Evolutionary conservation across 345 rosid species (phyloP), one percentile per base, ranked within the genome.

Genomic region (Bretschneidera sinensis): DNA sequence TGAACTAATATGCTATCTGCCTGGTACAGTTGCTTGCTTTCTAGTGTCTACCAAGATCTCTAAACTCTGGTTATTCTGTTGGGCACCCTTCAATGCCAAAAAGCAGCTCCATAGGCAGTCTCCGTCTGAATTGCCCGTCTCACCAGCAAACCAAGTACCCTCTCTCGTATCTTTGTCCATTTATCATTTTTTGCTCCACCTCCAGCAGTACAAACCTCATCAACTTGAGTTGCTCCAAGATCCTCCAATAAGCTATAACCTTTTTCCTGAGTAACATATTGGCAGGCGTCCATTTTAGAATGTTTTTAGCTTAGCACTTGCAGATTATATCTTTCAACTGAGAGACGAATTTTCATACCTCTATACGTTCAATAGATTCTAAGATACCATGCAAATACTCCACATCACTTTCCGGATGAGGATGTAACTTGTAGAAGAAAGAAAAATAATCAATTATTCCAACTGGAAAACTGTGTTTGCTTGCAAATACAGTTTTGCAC

Each of bases 71-170:
- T 10, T 51, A 31, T 39, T 70, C 19, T 43, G 54, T 67, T 66
- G 63, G 43, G 74, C 79, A 10, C 91, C 94, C 68, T 85, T 85
- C 68, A 89, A 28, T 31, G 94, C 97, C 60, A 92, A 68, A 92
- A 75, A 20, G 96, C 95, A 69, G 98, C 92, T 64, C 98, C 97
- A 65, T 77, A 89, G 10, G 97, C 89, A 68, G 96, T 96, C 80
- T 92, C 98, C 0, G 90, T 92, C 52, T 87, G 90, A 57, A 55
- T 21, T 22, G 94, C 97, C 49, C 73, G 74, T 18, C 76, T 72
- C 65, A 87, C 92, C 0, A 90, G 90, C 67, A 87, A 75, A 23
- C 94, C 87, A 0, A 89, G 80, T 15, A 87, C 75, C 66, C 97
- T 64, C 71, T 84, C 80, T 20, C 97, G 73, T 65, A 92, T 89